These are phyloP conservation scores for Arthrobotrys pseudoclavata DNA, from an alignment of 2,329 filamentous ascomycete genomes.

Conservation along the genomic window DNA sequence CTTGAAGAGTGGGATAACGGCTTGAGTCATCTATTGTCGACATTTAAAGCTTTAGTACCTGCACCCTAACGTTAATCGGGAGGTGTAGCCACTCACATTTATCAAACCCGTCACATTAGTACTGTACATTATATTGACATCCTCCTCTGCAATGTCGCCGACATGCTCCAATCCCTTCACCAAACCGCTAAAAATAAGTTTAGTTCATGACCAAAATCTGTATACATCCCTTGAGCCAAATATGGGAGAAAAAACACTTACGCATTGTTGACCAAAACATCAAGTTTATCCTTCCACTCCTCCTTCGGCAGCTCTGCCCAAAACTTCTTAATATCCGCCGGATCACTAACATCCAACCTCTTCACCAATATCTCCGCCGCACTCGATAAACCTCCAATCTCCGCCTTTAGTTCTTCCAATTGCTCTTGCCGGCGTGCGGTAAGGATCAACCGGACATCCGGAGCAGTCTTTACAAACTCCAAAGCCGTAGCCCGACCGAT, in stretches of 20 bases:
- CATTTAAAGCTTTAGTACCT: constrained; percentile 5
- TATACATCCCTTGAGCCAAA: too few species aligned
- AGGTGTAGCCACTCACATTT: constrained; percentile 68
- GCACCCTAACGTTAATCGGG: background rate
- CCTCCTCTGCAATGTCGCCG: constrained; percentile 83
- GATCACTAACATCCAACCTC: constrained; percentile 87
- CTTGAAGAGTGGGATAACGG: constrained; percentile 85
- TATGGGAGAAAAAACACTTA: constrained; percentile 68
- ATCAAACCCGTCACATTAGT: constrained; percentile 97
- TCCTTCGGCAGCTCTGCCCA: constrained; percentile 77
- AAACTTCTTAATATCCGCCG: constrained; percentile 80
- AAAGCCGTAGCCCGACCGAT: constrained; percentile 87
- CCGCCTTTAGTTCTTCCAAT: constrained; percentile 79
- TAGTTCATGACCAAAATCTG: too few species aligned
- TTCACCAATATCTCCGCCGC: constrained; percentile 86
- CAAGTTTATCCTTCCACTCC: constrained; percentile 81
- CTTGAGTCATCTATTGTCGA: constrained; percentile 81
- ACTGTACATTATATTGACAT: constrained; percentile 87
- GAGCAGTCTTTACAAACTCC: constrained; percentile 90
- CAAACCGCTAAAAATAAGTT: constrained; percentile 74
- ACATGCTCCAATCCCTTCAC: constrained; percentile 90
- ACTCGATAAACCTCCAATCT: constrained; percentile 81
- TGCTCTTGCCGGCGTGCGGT: constrained; percentile 88
- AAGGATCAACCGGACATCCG: constrained; percentile 84
- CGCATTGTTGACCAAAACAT: constrained; percentile 97